phyloP scores from a whole-genome alignment of 2,329 filamentous ascomycete genomes.

The Dactylonectria estremocensis region DNA sequence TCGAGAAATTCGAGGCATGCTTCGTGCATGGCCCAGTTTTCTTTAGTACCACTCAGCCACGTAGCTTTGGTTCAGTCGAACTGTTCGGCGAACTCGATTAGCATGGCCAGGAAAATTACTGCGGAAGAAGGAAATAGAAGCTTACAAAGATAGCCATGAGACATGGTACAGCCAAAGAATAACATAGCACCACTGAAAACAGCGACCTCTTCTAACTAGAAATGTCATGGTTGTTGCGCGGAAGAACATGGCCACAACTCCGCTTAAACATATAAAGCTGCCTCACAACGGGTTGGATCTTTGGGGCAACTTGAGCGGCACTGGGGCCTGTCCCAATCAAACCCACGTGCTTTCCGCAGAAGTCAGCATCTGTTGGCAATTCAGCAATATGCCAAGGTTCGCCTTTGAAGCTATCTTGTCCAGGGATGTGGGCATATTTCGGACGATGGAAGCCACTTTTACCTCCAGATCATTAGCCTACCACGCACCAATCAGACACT shows the following conservation, averaged over 20 bases:
- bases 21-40: slow-evolving; percentile 18
- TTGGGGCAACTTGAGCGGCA: slow-evolving; percentile 16
- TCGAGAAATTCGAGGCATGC: slow-evolving; percentile 15
- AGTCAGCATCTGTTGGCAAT: slow-evolving; percentile 10
- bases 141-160: slow-evolving; percentile 12
- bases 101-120: neutral
- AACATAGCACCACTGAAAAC: slow-evolving; percentile 1
- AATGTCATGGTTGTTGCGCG: slow-evolving; percentile 4
- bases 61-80: slow-evolving; percentile 4
- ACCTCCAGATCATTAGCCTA: too few relatives aligned
- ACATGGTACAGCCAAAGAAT: slow-evolving; percentile 19
- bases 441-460: slow-evolving; percentile 17
- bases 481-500: too few relatives aligned
- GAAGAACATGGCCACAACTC: slow-evolving; percentile 15
- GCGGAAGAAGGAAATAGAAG: too few relatives aligned
- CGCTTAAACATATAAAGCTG: slow-evolving; percentile 19
- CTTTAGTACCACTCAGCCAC: slow-evolving; percentile 14
- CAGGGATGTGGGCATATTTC: slow-evolving; percentile 15
- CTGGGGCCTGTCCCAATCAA: slow-evolving; percentile 13
- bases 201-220: slow-evolving; percentile 3
- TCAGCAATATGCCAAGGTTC: slow-evolving; percentile 19
- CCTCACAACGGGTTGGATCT: slow-evolving; percentile 17
- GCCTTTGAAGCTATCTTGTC: slow-evolving; percentile 2
- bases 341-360: slow-evolving; percentile 3
- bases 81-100: neutral